phyloP scores from a whole-genome alignment of 2,329 filamentous ascomycete genomes.

The Diaporthe destruens region DNA sequence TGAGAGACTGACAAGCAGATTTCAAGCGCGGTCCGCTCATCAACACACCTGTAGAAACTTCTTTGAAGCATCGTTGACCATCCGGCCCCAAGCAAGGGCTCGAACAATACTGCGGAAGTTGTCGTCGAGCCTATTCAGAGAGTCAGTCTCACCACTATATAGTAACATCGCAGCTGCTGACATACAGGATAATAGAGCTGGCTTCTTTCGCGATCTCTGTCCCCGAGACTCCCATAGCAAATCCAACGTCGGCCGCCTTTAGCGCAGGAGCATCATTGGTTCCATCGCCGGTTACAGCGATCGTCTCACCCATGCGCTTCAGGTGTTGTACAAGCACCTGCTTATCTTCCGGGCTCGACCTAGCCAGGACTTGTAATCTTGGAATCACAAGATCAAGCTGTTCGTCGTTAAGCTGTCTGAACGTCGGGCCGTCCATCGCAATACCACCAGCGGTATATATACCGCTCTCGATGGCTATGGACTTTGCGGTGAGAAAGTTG shows the following conservation, averaged over 20 bases:
- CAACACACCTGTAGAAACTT: conserved; percentile 68
- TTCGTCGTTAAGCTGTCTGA: conserved; percentile 60
- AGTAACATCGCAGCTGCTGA: not conserved
- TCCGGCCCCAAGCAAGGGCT: conserved; percentile 72
- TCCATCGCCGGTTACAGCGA: conserved; percentile 71
- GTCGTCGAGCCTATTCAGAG: conserved; percentile 50
- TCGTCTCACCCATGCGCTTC: conserved; percentile 50
- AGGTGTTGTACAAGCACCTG: conserved; percentile 62
- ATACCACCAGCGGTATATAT: conserved; percentile 62
- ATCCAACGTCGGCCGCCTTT: conserved; percentile 72
- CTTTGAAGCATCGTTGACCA: conserved; percentile 73
- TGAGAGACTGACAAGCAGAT: not conserved
- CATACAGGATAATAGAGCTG: conserved; percentile 64
- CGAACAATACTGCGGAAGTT: conserved; percentile 72
- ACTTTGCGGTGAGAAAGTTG: conserved; percentile 73
- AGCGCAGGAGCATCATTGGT: conserved; percentile 73
- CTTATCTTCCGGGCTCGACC: conserved; percentile 66
- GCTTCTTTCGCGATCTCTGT: conserved; percentile 74
- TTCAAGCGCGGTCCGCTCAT: not conserved
- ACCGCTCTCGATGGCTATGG: conserved; percentile 68
- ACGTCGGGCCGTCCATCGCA: conserved; percentile 71
- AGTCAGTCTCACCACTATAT: not conserved
- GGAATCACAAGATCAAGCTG: conserved; percentile 67
- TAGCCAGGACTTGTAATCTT: conserved; percentile 63
- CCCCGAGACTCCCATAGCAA: conserved; percentile 72